Evolutionary conservation across 257 asterid species (phyloP).

Genomic region (Plantago major): DNA sequence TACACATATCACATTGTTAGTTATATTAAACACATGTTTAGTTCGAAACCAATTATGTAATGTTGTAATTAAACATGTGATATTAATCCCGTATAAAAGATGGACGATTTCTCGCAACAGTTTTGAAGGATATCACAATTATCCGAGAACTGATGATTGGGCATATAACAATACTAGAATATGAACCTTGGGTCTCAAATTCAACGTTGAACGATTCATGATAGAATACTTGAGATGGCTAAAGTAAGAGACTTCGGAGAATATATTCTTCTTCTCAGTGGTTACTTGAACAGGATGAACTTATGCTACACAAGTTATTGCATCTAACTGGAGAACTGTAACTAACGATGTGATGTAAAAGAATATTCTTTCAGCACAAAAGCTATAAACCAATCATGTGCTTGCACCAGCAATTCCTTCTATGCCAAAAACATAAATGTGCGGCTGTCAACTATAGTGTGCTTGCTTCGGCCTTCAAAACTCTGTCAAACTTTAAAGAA

Average conservation of each 20-base stretch:
- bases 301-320: constrained; percentile 17
- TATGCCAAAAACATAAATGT: not conserved
- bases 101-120: too few relatives aligned
- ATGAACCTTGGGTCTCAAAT: too few relatives aligned
- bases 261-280: not conserved
- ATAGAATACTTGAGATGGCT: too few relatives aligned
- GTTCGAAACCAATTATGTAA: too few relatives aligned
- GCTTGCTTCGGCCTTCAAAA: constrained; percentile 4
- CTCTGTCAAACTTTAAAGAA: constrained; percentile 5
- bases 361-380: constrained; percentile 45
- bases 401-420: not conserved
- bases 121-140: too few relatives aligned
- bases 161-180: too few relatives aligned
- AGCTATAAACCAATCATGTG: not conserved
- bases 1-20: too few relatives aligned
- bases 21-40: too few relatives aligned
- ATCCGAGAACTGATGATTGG: too few relatives aligned
- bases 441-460: not conserved
- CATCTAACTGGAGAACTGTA: not conserved
- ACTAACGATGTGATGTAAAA: not conserved
- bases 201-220: too few relatives aligned
- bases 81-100: too few relatives aligned
- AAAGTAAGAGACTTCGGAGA: not conserved
- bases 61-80: too few relatives aligned
- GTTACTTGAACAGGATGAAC: constrained; percentile 19